These are phyloP conservation scores for Sphaceloma murrayae DNA, from an alignment of 2,329 filamentous ascomycete genomes.

Conservation along the genomic window DNA sequence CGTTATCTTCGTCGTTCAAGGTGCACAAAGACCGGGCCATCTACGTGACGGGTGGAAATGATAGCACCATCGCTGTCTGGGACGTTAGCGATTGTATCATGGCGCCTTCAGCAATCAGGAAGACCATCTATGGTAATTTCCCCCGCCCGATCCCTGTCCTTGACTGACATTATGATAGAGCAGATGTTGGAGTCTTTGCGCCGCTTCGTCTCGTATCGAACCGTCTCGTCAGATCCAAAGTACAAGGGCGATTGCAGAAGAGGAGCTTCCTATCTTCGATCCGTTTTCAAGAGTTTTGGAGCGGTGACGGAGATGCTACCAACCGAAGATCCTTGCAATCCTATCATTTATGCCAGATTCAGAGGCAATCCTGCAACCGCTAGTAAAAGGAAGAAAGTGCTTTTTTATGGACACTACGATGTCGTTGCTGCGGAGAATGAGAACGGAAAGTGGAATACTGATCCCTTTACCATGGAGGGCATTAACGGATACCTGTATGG, in stretches of 20 bases:
- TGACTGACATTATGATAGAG: constrained; percentile 33
- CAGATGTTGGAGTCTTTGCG: constrained; percentile 56
- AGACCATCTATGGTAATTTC: constrained; percentile 47
- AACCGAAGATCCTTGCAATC: constrained; percentile 68
- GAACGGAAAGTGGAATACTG: constrained; percentile 70
- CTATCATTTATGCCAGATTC: constrained; percentile 88
- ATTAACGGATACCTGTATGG: constrained; percentile 90
- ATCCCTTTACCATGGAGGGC: constrained; percentile 84
- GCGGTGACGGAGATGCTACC: constrained; percentile 85
- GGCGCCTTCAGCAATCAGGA: constrained; percentile 36
- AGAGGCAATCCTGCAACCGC: constrained; percentile 59
- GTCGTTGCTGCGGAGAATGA: constrained; percentile 84
- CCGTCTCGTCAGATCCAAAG: constrained; percentile 75
- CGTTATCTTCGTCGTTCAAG: constrained; percentile 72
- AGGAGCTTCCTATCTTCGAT: constrained; percentile 81
- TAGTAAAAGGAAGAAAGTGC: constrained; percentile 65
- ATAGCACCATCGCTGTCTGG: constrained; percentile 84
- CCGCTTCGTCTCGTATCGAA: constrained; percentile 85
- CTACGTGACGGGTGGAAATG: constrained; percentile 91
- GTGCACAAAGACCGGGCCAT: constrained; percentile 62
- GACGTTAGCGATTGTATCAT: constrained; percentile 53
- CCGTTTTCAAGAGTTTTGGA: constrained; percentile 84
- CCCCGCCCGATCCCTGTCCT: not conserved
- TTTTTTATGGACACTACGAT: constrained; percentile 98
- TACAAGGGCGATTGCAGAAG: constrained; percentile 87